Evolutionary conservation across 2,329 filamentous ascomycete species (phyloP).

Genomic region (Penicillium sclerotiorum): DNA sequence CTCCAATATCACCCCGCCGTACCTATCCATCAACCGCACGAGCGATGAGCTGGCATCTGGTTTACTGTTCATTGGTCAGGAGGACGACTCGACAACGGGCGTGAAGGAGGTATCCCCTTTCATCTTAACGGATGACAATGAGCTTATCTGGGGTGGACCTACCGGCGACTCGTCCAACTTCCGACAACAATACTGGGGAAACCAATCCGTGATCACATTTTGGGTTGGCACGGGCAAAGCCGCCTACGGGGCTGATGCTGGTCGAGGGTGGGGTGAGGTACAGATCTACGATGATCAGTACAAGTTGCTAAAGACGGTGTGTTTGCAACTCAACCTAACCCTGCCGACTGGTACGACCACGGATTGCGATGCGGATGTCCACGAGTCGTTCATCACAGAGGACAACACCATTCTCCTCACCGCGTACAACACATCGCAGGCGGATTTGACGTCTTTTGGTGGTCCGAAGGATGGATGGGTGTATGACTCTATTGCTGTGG

Average conservation of each 20-base stretch:
- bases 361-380: slow-evolving; percentile 14
- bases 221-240: neutral
- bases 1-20: slow-evolving; percentile 8
- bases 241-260: slow-evolving; percentile 1
- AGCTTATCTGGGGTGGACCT: slow-evolving; percentile 1
- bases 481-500: slow-evolving; percentile 27
- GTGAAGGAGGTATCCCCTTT: slow-evolving; percentile 3
- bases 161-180: neutral
- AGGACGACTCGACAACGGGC: neutral
- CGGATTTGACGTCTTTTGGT: slow-evolving; percentile 30
- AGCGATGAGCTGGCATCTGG: slow-evolving; percentile 7
- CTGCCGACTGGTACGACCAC: slow-evolving; percentile 2
- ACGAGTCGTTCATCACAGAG: slow-evolving; percentile 35
- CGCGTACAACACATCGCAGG: slow-evolving; percentile 35
- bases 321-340: slow-evolving; percentile 3
- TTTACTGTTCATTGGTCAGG: slow-evolving; percentile 8
- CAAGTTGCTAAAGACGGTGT: neutral
- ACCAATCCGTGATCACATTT: neutral
- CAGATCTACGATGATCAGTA: slow-evolving; percentile 1
- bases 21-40: slow-evolving; percentile 6
- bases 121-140: slow-evolving; percentile 2
- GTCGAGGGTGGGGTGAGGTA: slow-evolving; percentile 1
- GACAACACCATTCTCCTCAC: slow-evolving; percentile 37
- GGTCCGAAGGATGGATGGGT: slow-evolving; percentile 33
- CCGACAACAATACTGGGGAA: neutral